Evolutionary conservation across 1,139 yeast genomes (phyloP), one percentile per base, ranked within the genome.

Genomic region (Fermentozyma sake): DNA sequence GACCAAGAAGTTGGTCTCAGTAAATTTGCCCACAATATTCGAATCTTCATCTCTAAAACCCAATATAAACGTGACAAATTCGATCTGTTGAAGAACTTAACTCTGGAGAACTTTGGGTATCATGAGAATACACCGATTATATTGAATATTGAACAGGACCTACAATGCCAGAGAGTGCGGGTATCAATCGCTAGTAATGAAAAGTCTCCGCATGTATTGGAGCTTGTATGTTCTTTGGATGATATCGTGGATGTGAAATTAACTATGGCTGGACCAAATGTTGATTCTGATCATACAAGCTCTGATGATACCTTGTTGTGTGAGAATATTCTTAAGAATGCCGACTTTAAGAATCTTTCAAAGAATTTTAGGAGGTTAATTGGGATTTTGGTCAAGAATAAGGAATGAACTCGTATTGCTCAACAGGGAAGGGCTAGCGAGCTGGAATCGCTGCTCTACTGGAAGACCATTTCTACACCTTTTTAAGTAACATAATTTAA

Each of bases 1-100:
- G 12, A 30, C 2, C 27, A 30, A 12, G 28, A 31, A 5, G 20
- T 14, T 13, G 40, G 34, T 7, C 15, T 41, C 5, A 19, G 25
- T 6, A 22, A 18, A 23, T 51, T 52, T 34, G 51, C 45, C 2
- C 18, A 28, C 2, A 24, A 29, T 1, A 36, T 57, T 2, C 39
- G 61, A 16, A 32, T 31, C 9, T 38, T 34, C 17, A 41, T 58
- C 20, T 37, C 48, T 8, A 28, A 31, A 14, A 42, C 46, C 4
- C 66, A 59, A 28, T 55, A 55, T 30, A 59, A 53, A 28, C 57
- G 51, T 31, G 67, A 61, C 29, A 51, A 50, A 28, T 33, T 60
- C 14, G 53, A 51, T 12, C 36, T 30, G 18, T 24, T 58, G 16
- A 20, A 24, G 7, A 14, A 18, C 5, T 28, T 52, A 15, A 37